Evolutionary conservation across 768 basidiomycete species (phyloP).

Genomic region (Udeniomyces megalosporus): DNA sequence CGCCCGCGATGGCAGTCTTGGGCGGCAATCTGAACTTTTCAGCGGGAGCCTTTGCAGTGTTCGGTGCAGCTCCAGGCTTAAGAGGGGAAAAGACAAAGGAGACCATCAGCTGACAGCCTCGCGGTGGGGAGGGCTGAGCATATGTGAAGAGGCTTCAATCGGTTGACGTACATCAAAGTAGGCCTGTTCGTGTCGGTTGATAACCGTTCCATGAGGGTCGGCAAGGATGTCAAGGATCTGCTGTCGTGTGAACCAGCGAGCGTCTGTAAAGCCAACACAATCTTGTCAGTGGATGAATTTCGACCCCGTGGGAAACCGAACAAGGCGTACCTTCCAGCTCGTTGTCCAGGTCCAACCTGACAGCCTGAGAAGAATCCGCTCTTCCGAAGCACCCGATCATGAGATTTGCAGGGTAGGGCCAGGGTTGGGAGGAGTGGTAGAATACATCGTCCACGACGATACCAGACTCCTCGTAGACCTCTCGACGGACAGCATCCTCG

Average conservation of each 20-base stretch:
- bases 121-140: neutral
- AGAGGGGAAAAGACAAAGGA: neutral
- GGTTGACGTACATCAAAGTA: slow-evolving; percentile 3
- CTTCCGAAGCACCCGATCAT: slow-evolving; percentile 87
- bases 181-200: slow-evolving; percentile 17
- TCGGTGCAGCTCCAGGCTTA: neutral
- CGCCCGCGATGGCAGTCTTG: slow-evolving; percentile 24
- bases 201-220: slow-evolving; percentile 20
- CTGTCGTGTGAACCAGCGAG: slow-evolving; percentile 67
- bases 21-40: slow-evolving; percentile 20
- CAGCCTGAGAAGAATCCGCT: slow-evolving; percentile 41
- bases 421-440: slow-evolving; percentile 29
- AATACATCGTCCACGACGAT: slow-evolving; percentile 65
- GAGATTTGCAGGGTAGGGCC: slow-evolving; percentile 64
- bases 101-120: neutral
- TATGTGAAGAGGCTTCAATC: neutral
- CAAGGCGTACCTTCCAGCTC: slow-evolving; percentile 59
- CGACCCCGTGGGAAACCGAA: slow-evolving; percentile 7
- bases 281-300: neutral
- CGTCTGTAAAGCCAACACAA: slow-evolving; percentile 40
- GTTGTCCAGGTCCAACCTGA: slow-evolving; percentile 78
- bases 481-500: slow-evolving; percentile 80
- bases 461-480: slow-evolving; percentile 91
- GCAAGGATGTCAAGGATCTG: slow-evolving; percentile 49
- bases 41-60: neutral